These are phyloP conservation scores for Mollisia scopiformis DNA, from an alignment of 2,329 filamentous ascomycete genomes.

Conservation along the genomic window DNA sequence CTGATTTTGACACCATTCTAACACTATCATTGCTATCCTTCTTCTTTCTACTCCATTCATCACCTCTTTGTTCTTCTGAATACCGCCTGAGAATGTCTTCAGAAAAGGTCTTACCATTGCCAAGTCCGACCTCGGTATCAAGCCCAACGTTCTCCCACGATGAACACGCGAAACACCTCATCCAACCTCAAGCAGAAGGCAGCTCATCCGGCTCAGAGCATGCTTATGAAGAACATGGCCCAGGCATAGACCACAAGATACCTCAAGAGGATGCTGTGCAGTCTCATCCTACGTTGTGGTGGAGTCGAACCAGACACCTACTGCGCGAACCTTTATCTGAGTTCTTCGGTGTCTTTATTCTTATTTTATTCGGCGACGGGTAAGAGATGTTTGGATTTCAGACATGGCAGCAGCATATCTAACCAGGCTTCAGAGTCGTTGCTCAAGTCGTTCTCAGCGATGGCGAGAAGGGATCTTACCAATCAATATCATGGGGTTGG, in stretches of 20 bases:
- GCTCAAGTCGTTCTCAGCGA: constrained; percentile 64
- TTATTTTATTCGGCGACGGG: constrained; percentile 72
- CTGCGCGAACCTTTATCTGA: constrained; percentile 55
- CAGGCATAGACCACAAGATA: constrained; percentile 38
- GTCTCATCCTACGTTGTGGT: constrained; percentile 27
- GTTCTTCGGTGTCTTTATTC: constrained; percentile 69
- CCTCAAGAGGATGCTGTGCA: constrained; percentile 33
- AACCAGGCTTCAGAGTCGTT: constrained; percentile 44
- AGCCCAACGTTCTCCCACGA: constrained; percentile 20
- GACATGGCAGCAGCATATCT: neutral
- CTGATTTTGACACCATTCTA: neutral
- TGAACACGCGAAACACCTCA: constrained; percentile 16
- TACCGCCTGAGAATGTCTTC: neutral
- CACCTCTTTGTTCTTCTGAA: neutral
- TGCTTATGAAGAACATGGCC: constrained; percentile 36
- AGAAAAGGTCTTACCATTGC: neutral
- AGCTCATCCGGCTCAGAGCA: constrained; percentile 9
- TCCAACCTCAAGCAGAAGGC: neutral
- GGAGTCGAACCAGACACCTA: constrained; percentile 25
- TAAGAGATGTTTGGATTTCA: constrained; percentile 30
- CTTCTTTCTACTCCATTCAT: neutral
- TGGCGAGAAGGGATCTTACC: constrained; percentile 29
- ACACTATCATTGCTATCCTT: neutral
- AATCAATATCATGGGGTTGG: constrained; percentile 37
- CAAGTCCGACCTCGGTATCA: neutral